Evolutionary conservation across 1,284 basidiomycete genomes (phyloP), one percentile per base, ranked within the genome.

Genomic region (Leccinum subrobustum): DNA sequence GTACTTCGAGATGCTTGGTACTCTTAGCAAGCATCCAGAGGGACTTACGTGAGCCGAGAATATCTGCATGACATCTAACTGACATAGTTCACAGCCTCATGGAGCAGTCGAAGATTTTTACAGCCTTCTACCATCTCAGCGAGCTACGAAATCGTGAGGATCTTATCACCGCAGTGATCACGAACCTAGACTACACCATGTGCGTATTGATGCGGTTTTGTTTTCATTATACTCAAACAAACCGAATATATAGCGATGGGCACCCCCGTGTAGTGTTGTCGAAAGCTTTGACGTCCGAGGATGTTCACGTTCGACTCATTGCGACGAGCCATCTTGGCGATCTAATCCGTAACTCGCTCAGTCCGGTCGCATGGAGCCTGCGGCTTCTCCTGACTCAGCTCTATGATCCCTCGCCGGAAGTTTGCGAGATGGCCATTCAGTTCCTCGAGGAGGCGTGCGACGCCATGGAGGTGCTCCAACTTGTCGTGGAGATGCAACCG

Each of bases 1-100:
- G 0, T 99, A 99, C 74, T 88, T 99, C 64, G 95, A 98, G 71
- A 95, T 99, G 89, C 82, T 99, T 2, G 96, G 96, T 3, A 89
- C 87, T 1, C 79, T 99, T 48, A 96, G 93, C 75, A 93, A 90
- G 69, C 85, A 89, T 63, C 83, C 87, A 31, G 93, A 97, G 57
- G 97, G 97, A 12, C 84, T 96, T 27, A 91, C 93, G 94, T 95
- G 72, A 64, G 91, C 79, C n/a, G 29, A n/a, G 18, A 33, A 55
- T 20, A n/a, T 33, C 54, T 54, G n/a, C 56, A 57, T 31, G 35
- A n/a, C 23, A 16, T 11, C 57, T 57, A 59, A 31, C 20, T 56
- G 3, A 71, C 39, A 25, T 37, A 53, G 59, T 31, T 7, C 16
- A 6, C 67, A 96, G 94, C 52, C 77, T 99, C 18, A 78, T 99